Percentiles rank a stretch among this genome's conserved stretches.
phyloP scores from a whole-genome alignment of 192 early-diverging fungal genomes.

The Gaertneriomyces sp. region DNA sequence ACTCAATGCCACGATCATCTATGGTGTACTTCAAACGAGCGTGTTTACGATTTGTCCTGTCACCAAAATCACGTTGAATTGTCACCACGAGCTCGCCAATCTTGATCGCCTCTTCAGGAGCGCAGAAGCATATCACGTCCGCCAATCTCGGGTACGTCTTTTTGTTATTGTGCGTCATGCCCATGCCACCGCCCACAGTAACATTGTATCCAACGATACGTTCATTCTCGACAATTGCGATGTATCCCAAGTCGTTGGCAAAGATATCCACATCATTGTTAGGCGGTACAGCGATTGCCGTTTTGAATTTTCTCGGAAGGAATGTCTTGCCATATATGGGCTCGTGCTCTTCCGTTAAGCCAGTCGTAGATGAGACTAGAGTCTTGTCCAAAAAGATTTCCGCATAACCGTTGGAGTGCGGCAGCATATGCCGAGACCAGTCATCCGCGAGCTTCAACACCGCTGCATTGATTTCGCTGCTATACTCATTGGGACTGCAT shows the following conservation, averaged over 20 bases:
- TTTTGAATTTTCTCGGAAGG: constrained; percentile 96
- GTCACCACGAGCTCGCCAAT: constrained; percentile 89
- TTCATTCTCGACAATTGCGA: constrained; percentile 80
- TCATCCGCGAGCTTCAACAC: constrained; percentile 69
- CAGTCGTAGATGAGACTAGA: constrained; percentile 59
- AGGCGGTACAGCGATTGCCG: constrained; percentile 90
- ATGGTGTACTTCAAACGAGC: constrained; percentile 98
- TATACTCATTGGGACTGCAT: constrained; percentile 81
- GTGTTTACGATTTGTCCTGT: constrained; percentile 97
- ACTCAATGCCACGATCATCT: constrained; percentile 88
- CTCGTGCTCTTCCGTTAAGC: constrained; percentile 71
- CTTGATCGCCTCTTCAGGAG: constrained; percentile 70
- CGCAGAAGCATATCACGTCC: constrained; percentile 73
- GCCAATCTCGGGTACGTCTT: constrained; percentile 92
- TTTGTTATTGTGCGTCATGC: constrained; percentile 97
- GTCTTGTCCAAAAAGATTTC: constrained; percentile 97
- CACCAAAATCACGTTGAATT: constrained; percentile 92
- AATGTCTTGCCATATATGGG: constrained; percentile 91
- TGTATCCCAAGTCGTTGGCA: constrained; percentile 92
- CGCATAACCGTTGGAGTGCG: constrained; percentile 87
- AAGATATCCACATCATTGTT: constrained; percentile 96
- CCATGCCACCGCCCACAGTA: constrained; percentile 95
- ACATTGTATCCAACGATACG: constrained; percentile 87
- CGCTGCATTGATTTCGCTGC: constrained; percentile 74
- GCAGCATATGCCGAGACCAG: constrained; percentile 75